Base-by-base conservation (phyloP, 768 basidiomycete species). In the Porphyrellus cyaneotinctus region DNA sequence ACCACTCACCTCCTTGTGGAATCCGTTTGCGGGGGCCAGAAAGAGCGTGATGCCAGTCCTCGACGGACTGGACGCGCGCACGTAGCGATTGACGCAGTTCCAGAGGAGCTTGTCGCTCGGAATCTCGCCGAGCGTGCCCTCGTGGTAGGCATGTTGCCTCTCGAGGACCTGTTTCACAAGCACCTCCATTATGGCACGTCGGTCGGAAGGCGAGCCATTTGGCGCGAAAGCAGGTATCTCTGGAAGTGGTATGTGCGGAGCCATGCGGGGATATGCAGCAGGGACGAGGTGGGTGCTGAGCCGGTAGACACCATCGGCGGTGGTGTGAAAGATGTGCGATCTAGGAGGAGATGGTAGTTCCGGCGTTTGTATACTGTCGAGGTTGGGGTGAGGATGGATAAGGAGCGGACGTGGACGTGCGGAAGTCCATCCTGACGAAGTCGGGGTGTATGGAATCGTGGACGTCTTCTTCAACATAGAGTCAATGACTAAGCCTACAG, bases 1-100 rank as follows among this genome's bases (percentile, higher is more conserved):
- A 43, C n/a, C 17, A 56, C 80, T 43, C 48, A 83, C 89, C 82
- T 95, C 91, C 66, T 94, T 95, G 43, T 81, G 82, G 59, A 95
- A 87, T 1, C 94, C 92, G 67, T 91, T 95, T 3, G 90, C 91
- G 65, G 95, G 93, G 4, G 82, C 80, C 43, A 89, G 74, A 56
- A 94, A 79, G 47, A 95, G 68, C 0, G 91, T 95, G 11, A 88
- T 1, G 2, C 58, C 45, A 0, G 28, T 1, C n/a, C 17, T 10
- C n/a, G 43, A 30, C 20, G n/a, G 10, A 4, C 12, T 8, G 14
- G 50, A 31, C 15, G 43, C 28, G 22, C 62, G 64, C 26, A 79
- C 78, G 65, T 87, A 91, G 37, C 90, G 80, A 62, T 93, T 90
- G 31, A 84, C 64, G 47, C 80, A 84, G 47, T 79, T 83, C 87